These are phyloP conservation scores for Solanum paucissectum DNA, from an alignment of 257 asterid species.

Conservation along the genomic window DNA sequence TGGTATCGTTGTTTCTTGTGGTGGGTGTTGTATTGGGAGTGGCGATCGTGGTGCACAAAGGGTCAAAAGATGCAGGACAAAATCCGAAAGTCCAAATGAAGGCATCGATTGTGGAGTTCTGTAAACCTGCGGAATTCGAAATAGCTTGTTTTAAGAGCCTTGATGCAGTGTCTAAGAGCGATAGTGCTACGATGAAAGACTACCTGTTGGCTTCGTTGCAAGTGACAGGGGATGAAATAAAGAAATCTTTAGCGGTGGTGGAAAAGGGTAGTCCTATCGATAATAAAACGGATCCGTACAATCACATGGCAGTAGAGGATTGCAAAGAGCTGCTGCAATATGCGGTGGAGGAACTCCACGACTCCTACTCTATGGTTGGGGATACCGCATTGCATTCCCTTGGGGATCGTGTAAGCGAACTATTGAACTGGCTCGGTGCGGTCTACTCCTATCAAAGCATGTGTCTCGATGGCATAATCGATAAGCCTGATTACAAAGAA, in stretches of 20 bases:
- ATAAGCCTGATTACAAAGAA: slow-evolving; percentile 30
- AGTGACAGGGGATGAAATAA: slow-evolving; percentile 31
- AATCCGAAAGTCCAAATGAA: slow-evolving; percentile 21
- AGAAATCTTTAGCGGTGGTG: slow-evolving; percentile 21
- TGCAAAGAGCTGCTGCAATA: slow-evolving; percentile 47
- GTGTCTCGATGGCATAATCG: slow-evolving; percentile 35
- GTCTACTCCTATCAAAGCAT: slow-evolving; percentile 32
- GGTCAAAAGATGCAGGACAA: neutral
- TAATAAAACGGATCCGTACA: slow-evolving; percentile 19
- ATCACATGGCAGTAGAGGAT: slow-evolving; percentile 41
- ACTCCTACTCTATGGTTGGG: slow-evolving; percentile 23
- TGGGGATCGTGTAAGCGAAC: slow-evolving; percentile 28
- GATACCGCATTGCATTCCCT: slow-evolving; percentile 25
- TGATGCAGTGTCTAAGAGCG: slow-evolving; percentile 26
- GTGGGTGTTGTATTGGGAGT: slow-evolving; percentile 54
- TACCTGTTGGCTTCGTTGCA: slow-evolving; percentile 34
- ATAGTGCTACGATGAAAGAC: slow-evolving; percentile 43
- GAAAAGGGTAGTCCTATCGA: slow-evolving; percentile 4
- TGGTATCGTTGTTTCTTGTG: slow-evolving; percentile 43
- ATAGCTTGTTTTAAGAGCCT: slow-evolving; percentile 43
- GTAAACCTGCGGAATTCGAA: slow-evolving; percentile 39
- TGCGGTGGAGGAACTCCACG: slow-evolving; percentile 42
- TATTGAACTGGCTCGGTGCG: slow-evolving; percentile 48
- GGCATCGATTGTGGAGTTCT: slow-evolving; percentile 28
- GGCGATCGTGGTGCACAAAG: slow-evolving; percentile 12